These are phyloP conservation scores for Cruciata laevipes DNA, from an alignment of 257 asterid genomes.

Conservation along the genomic window DNA sequence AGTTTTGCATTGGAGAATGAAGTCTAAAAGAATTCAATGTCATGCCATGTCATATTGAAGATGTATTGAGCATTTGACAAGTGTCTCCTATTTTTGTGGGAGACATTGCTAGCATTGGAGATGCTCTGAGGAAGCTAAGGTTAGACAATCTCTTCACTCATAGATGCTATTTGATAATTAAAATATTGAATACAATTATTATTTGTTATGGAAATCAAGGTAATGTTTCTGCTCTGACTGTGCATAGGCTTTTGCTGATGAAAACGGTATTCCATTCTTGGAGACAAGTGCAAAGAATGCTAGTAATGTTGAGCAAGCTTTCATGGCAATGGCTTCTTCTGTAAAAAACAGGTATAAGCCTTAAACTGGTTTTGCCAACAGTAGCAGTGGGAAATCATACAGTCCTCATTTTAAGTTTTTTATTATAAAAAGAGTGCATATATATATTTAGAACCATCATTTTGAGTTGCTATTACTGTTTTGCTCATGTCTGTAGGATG, in stretches of 20 bases:
- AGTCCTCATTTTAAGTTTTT: background rate
- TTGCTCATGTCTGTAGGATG: conserved; percentile 29
- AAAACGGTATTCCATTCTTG: conserved; percentile 89
- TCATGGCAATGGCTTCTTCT: conserved; percentile 91
- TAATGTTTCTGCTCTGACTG: conserved; percentile 15
- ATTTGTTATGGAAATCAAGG: background rate
- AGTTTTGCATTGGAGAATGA: too few relatives aligned
- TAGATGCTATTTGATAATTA: background rate
- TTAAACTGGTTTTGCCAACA: background rate
- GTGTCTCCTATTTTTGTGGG: too few relatives aligned
- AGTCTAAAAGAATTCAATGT: too few relatives aligned
- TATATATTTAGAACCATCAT: too few relatives aligned
- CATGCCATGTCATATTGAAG: too few relatives aligned
- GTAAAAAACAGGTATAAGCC: conserved; percentile 58
- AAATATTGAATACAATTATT: background rate
- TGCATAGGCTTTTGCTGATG: conserved; percentile 83
- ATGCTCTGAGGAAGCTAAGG: conserved; percentile 84
- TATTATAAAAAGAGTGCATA: too few relatives aligned
- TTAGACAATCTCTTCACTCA: conserved; percentile 17
- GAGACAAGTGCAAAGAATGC: conserved; percentile 95
- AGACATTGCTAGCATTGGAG: too few relatives aligned
- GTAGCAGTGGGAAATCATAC: background rate
- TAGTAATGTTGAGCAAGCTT: conserved; percentile 80
- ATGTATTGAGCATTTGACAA: too few relatives aligned
- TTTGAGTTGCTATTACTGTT: background rate